phyloP scores from a whole-genome alignment of 2,329 filamentous ascomycete genomes.

The Lasiodiplodia gonubiensis region DNA sequence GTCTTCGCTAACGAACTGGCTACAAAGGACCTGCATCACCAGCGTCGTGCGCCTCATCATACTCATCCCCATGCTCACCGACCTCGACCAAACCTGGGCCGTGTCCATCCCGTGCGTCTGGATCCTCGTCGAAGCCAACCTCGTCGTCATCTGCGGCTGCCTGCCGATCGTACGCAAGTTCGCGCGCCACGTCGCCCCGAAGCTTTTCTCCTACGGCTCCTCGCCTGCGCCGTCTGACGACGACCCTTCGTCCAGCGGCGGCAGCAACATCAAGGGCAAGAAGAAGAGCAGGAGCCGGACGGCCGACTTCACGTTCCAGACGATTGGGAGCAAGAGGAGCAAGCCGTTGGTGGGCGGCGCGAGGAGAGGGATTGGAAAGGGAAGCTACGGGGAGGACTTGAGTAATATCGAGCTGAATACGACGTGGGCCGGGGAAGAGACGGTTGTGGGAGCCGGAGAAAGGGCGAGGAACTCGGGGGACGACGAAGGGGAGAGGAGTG shows the following conservation, averaged over 20 bases:
- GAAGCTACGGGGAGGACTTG: neutral
- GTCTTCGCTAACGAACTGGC: neutral
- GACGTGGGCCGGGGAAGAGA: neutral
- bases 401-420: constrained; percentile 16
- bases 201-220: neutral
- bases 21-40: constrained; percentile 38
- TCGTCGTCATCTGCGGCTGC: constrained; percentile 51
- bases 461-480: neutral
- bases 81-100: constrained; percentile 21
- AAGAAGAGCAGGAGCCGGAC: neutral
- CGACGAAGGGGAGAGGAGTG: neutral
- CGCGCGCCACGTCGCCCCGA: constrained; percentile 46
- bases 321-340: constrained; percentile 15
- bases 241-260: neutral
- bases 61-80: constrained; percentile 19
- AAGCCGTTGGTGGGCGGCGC: neutral
- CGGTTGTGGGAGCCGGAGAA: neutral
- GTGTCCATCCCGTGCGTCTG: constrained; percentile 21
- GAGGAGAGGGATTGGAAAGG: neutral
- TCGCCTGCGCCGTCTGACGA: neutral
- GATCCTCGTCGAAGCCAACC: constrained; percentile 47
- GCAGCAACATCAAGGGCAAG: too few relatives aligned
- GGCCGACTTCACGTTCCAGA: neutral
- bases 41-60: constrained; percentile 40
- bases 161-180: constrained; percentile 51